Base-by-base conservation (phyloP, 2,329 filamentous ascomycete species). In the Karstenula rhodostoma region DNA sequence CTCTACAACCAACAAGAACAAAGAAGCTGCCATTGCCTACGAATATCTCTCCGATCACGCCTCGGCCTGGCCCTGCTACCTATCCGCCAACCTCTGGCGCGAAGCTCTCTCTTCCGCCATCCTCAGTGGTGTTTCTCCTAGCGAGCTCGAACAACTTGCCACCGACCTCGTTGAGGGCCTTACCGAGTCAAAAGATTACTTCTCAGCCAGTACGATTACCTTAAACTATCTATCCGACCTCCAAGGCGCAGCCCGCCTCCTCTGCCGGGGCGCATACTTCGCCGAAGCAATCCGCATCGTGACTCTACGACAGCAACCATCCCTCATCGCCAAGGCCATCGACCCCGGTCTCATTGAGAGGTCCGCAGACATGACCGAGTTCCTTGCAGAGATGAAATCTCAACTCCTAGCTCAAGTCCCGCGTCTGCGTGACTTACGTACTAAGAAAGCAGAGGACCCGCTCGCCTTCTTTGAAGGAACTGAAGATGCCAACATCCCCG, bases 201-300 rank as follows among this genome's bases (percentile, higher is more conserved):
- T 86, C 44, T 84, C 90, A 1, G 94, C 94, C 0, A 92, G 93
- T 0, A 89, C 86, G 0, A 90, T 99, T 64, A 85, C 96, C 65
- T 82, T 90, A 6, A 93, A 97, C 58, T 91, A 98, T 76, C 88
- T 97, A 35, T 79, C 83, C 58, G 91, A 94, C 44, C 79, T 93
- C 58, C 84, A 89, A 46, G 82, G 82, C 3, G 92, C 93, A 15
- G 86, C 92, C 51, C 86, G 85, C n/a, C 87, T 90, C 35, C 87
- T 96, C 55, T 98, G 95, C 84, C 92, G 90, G 73, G 94, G 91
- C 52, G 93, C 93, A 71, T 87, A 89, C 69, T 99, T 97, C 76
- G 87, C 90, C 51, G 92, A 97, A 69, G 95, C 95, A n/a, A 88
- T 94, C 68, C 92, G 94, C 35, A 82, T 96, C 25, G 85, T 91